Evolutionary conservation across 129 eudicot genomes (phyloP), one percentile per base, ranked within the genome.

Genomic region (Dittrichia graveolens): DNA sequence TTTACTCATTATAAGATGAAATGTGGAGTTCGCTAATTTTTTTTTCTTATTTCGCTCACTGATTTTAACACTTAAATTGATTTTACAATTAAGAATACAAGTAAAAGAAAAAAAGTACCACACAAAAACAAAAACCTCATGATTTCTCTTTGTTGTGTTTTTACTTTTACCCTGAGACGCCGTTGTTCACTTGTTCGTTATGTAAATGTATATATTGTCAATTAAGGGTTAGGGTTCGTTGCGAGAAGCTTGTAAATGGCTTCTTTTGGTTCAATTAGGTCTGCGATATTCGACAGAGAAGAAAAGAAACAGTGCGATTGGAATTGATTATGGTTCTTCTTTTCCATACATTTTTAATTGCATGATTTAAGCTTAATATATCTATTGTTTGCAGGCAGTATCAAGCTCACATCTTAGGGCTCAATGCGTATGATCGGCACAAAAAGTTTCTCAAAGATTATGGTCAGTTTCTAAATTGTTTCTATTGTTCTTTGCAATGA

Each of bases 371-470:
- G 18, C 31, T 46, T 46, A 18, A 61, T 6, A 10, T 15, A 3
- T 45, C 13, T 38, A 31, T 9, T 3, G 24, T 69, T 18, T 69
- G 61, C 89, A 92, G 97, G 97, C 95, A 86, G 72, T 94, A 90
- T 81, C 98, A 94, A 76, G 88, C 88, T 80, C 89, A 94, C 75
- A 81, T 90, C 47, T 77, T 82, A 79, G 98, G 98, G 47, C 98
- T 94, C 77, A 94, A 94, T 62, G 98, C 98, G 1, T 94, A 81
- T 78, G 98, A 94, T 71, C 88, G 97, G 49, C 98, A 94, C 85
- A 85, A 88, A 75, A 90, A 94, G 71, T 94, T 90, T 73, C 14
- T 94, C 38, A 78, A 84, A 43, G 98, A 94, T 80, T 94, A 94
- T 54, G 98, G 98, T 89, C 45, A 38, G 89, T 76, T 66, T 77